Evolutionary conservation across 345 rosid species (phyloP).

Genomic region (Gossypium arboreum): DNA sequence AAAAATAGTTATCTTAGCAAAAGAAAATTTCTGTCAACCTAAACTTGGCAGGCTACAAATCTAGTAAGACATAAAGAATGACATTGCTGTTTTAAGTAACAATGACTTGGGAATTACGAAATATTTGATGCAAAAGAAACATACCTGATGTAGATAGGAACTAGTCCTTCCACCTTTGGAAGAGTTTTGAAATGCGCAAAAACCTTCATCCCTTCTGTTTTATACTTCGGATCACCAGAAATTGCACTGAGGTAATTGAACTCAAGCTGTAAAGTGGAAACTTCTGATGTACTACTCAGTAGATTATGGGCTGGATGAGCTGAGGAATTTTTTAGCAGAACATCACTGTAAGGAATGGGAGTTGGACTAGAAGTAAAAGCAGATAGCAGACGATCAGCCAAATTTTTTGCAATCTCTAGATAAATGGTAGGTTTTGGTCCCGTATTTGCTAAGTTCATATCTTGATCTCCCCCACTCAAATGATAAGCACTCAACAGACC

Average conservation of each 20-base stretch:
- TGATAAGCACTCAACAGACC: conserved; percentile 98
- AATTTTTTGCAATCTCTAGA: conserved; percentile 67
- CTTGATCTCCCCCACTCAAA: conserved; percentile 75
- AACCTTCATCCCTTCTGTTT: conserved; percentile 89
- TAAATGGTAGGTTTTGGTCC: conserved; percentile 71
- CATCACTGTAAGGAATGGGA: conserved; percentile 80
- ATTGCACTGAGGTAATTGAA: conserved; percentile 83
- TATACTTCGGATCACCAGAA: conserved; percentile 88
- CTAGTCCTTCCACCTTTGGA: conserved; percentile 86
- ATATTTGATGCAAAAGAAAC: conserved; percentile 1
- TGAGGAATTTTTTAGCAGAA: conserved; percentile 58
- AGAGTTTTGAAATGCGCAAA: conserved; percentile 80
- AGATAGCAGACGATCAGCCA: conserved; percentile 83
- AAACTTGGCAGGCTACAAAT: background rate
- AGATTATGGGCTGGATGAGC: conserved; percentile 84
- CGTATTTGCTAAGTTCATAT: conserved; percentile 31
- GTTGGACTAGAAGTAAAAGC: conserved; percentile 89
- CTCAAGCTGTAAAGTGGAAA: conserved; percentile 89
- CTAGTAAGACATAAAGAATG: background rate
- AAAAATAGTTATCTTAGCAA: conserved; percentile 2
- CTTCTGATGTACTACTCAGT: conserved; percentile 91
- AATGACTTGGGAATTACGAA: background rate
- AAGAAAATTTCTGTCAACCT: background rate
- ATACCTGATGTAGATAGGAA: conserved; percentile 92
- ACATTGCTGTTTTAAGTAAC: background rate